phyloP scores from a whole-genome alignment of 2,329 filamentous ascomycete genomes.

The Fusarium sp. region DNA sequence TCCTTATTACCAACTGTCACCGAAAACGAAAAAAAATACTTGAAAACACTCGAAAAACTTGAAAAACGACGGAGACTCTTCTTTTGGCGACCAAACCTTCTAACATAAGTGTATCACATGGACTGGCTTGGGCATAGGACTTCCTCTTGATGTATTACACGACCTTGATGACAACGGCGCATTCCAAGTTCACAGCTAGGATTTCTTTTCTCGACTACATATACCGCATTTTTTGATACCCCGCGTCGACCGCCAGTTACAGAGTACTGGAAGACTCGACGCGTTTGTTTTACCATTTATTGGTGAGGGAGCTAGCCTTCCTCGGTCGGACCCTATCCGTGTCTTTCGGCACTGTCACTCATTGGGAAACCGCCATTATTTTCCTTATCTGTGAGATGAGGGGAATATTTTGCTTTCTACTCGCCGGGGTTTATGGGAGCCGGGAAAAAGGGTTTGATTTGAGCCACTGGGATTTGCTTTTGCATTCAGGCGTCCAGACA shows the following conservation, averaged over 20 bases:
- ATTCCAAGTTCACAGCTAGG: conserved; percentile 41
- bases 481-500: conserved; percentile 28
- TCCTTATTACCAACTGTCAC: conserved; percentile 42
- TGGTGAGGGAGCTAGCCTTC: conserved; percentile 37
- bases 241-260: conserved; percentile 46
- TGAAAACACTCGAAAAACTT: conserved; percentile 42
- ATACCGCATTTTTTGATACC: conserved; percentile 50
- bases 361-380: conserved; percentile 32
- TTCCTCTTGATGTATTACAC: conserved; percentile 45
- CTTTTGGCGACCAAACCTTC: conserved; percentile 19
- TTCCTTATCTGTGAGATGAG: conserved; percentile 32
- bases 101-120: conserved; percentile 10
- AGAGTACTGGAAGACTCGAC: conserved; percentile 39
- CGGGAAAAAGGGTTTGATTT: conserved; percentile 47
- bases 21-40: conserved; percentile 22
- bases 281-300: conserved; percentile 41
- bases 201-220: conserved; percentile 50
- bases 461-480: conserved; percentile 44
- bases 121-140: conserved; percentile 5
- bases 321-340: conserved; percentile 31
- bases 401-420: conserved; percentile 38
- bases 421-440: conserved; percentile 42
- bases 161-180: conserved; percentile 46
- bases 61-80: conserved; percentile 42
- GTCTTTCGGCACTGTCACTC: conserved; percentile 34